phyloP scores from a whole-genome alignment of 768 basidiomycete genomes.

The Thelephora ganbajun region DNA sequence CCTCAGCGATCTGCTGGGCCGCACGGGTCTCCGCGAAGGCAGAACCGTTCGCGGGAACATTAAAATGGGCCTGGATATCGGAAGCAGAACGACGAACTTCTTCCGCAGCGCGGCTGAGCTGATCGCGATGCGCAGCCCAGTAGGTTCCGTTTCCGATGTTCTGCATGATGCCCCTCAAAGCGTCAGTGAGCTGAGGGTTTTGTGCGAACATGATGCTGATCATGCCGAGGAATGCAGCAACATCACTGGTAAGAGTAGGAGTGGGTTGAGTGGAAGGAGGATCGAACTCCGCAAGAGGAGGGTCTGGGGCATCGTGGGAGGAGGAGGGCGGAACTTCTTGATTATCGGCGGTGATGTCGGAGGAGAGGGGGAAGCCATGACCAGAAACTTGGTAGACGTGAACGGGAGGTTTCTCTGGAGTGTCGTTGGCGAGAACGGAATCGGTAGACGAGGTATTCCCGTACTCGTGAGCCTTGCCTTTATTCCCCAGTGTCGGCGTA shows the following conservation, averaged over 20 bases:
- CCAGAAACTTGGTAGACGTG: conserved; percentile 33
- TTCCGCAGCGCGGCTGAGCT: conserved; percentile 43
- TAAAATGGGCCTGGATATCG: conserved; percentile 16
- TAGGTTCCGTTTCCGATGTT: conserved; percentile 56
- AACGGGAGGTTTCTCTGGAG: conserved; percentile 41
- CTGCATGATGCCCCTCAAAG: conserved; percentile 45
- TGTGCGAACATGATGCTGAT: conserved; percentile 40
- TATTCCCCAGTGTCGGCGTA: conserved; percentile 24
- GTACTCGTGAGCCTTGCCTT: conserved; percentile 11
- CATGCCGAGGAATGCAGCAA: conserved; percentile 44
- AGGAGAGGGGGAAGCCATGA: neutral
- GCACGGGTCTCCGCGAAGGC: conserved; percentile 51
- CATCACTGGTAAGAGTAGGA: conserved; percentile 38
- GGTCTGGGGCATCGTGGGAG: conserved; percentile 22
- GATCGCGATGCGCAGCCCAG: conserved; percentile 50
- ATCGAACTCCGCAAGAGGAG: conserved; percentile 36
- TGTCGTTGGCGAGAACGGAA: conserved; percentile 26
- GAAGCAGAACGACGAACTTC: conserved; percentile 34
- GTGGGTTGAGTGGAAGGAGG: conserved; percentile 12
- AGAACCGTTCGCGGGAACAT: conserved; percentile 30
- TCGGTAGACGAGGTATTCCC: conserved; percentile 21
- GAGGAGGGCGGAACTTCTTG: neutral
- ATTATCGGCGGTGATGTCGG: neutral
- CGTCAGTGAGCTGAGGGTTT: conserved; percentile 63
- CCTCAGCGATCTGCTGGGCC: conserved; percentile 44